Evolutionary conservation across 176 grass and related monocot species (phyloP).

Genomic region (Musa troglodytarum): DNA sequence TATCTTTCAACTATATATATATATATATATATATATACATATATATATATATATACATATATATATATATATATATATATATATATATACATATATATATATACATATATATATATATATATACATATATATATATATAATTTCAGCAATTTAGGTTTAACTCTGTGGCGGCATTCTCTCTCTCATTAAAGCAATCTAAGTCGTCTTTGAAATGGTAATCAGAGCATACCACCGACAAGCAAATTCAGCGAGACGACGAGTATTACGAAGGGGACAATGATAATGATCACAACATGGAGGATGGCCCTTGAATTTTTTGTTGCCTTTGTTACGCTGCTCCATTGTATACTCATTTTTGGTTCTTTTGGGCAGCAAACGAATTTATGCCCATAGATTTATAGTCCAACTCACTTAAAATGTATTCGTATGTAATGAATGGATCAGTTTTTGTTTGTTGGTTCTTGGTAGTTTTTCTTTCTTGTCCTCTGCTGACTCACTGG

Average conservation of each 20-base stretch:
- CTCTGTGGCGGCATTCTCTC: not conserved
- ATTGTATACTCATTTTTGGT: not conserved
- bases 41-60: too few species aligned
- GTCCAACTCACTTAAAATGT: not conserved
- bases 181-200: not conserved
- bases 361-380: not conserved
- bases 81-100: too few species aligned
- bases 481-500: too few species aligned
- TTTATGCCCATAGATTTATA: not conserved
- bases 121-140: too few species aligned
- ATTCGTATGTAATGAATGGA: too few species aligned
- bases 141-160: not conserved
- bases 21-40: too few species aligned
- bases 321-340: too few species aligned
- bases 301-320: constrained; percentile 14
- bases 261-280: constrained; percentile 94
- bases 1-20: too few species aligned
- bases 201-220: constrained; percentile 17
- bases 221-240: constrained; percentile 83
- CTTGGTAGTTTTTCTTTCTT: too few species aligned
- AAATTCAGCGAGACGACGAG: constrained; percentile 79
- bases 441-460: too few species aligned
- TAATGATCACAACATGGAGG: constrained; percentile 69
- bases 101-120: too few species aligned
- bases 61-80: too few species aligned